Conservation (phyloP, 768 basidiomycete species). For the Inosperma sp. region DNA sequence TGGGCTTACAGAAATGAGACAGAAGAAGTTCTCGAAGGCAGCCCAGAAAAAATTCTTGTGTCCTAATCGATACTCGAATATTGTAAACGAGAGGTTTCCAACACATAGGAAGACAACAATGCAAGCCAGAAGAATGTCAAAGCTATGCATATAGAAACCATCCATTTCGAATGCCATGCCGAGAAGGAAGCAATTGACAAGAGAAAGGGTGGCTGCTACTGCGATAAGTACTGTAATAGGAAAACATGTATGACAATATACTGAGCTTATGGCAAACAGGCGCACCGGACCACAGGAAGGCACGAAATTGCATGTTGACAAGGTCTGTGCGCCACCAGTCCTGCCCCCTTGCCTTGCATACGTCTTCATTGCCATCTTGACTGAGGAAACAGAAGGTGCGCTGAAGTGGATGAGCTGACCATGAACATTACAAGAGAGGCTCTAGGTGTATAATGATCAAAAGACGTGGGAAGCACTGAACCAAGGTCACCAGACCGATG, state of each 20-base stretch:
- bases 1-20: conserved; percentile 68
- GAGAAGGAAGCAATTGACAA: conserved; percentile 67
- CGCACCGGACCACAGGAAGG: conserved; percentile 70
- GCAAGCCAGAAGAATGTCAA: conserved; percentile 72
- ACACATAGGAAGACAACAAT: conserved; percentile 65
- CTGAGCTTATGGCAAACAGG: conserved; percentile 81
- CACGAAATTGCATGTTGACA: conserved; percentile 74
- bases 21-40: conserved; percentile 55
- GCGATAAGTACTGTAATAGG: conserved; percentile 64
- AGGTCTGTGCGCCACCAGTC: conserved; percentile 78
- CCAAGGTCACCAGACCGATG: background rate
- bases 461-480: background rate
- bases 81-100: conserved; percentile 63
- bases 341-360: conserved; percentile 85
- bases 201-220: conserved; percentile 53
- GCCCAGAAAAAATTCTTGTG: conserved; percentile 46
- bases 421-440: conserved; percentile 13
- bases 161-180: conserved; percentile 61
- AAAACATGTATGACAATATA: conserved; percentile 71
- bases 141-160: conserved; percentile 66
- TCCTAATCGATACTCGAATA: conserved; percentile 66
- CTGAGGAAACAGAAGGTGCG: conserved; percentile 66
- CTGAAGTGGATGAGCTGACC: conserved; percentile 33
- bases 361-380: conserved; percentile 86
- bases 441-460: conserved; percentile 8